Conservation (phyloP, 371 early-diverging fungal species). For the Nematocida displodere region DNA sequence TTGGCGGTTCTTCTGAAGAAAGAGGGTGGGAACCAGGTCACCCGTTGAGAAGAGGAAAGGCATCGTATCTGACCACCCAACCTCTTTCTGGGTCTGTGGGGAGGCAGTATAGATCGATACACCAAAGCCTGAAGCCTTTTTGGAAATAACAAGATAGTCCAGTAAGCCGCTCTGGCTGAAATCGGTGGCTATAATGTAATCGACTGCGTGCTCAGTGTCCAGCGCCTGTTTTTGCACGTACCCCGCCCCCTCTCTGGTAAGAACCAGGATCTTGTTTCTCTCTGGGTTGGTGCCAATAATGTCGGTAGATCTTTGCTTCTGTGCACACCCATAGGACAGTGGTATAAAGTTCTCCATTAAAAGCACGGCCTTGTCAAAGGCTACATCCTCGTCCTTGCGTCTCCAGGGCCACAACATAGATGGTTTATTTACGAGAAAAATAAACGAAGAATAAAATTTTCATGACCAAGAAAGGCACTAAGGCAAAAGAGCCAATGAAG, state of each 20-base stretch:
- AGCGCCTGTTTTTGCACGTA: background rate
- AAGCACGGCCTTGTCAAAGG: background rate
- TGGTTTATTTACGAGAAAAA: background rate
- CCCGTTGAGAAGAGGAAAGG: slow-evolving; percentile 15
- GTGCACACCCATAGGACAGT: slow-evolving; percentile 8
- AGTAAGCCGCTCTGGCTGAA: background rate
- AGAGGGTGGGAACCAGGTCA: slow-evolving; percentile 4
- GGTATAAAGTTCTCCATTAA: slow-evolving; percentile 25
- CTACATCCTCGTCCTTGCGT: slow-evolving; percentile 18
- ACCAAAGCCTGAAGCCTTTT: background rate
- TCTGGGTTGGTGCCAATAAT: slow-evolving; percentile 25
- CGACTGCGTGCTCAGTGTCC: background rate
- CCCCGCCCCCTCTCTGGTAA: background rate
- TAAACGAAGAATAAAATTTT: slow-evolving; percentile 16
- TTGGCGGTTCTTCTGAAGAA: slow-evolving; percentile 8
- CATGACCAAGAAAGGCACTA: slow-evolving; percentile 48
- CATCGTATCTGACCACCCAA: slow-evolving; percentile 14
- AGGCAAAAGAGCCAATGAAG: slow-evolving; percentile 40
- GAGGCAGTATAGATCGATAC: too few species aligned
- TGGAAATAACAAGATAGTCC: slow-evolving; percentile 29
- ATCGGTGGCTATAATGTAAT: slow-evolving; percentile 33
- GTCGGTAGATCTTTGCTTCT: slow-evolving; percentile 13
- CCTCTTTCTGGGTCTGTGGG: background rate
- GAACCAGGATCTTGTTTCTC: background rate
- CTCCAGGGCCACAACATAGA: slow-evolving; percentile 29